Percentiles rank a stretch among this genome's conserved stretches.
Evolutionary conservation across 495 filamentous ascomycete genomes (phyloP).

Genomic region (Aspergillus kassunensis): DNA sequence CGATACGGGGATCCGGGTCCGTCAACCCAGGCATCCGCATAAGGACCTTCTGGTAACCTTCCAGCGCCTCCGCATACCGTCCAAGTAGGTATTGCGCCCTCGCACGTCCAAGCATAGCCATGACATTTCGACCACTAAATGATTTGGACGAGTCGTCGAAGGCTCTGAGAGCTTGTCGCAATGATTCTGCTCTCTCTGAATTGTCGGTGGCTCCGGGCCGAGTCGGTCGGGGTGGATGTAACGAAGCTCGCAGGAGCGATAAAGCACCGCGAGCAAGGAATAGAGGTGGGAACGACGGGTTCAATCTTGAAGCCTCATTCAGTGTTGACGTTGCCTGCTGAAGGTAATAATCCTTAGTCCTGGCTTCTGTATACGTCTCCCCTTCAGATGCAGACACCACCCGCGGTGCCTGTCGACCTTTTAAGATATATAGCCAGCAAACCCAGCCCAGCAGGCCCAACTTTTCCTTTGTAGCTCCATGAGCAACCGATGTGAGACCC

Average conservation of each 20-base stretch:
- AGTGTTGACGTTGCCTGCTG: slow-evolving; percentile 83
- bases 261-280: slow-evolving; percentile 90
- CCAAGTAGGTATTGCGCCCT: slow-evolving; percentile 79
- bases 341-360: slow-evolving; percentile 89
- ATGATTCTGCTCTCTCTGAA: slow-evolving; percentile 70
- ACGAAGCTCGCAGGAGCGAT: slow-evolving; percentile 78
- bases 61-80: slow-evolving; percentile 74
- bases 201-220: slow-evolving; percentile 59
- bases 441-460: slow-evolving; percentile 77
- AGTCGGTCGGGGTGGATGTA: slow-evolving; percentile 66
- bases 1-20: slow-evolving; percentile 94
- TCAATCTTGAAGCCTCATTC: slow-evolving; percentile 92
- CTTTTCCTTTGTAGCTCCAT: slow-evolving; percentile 73
- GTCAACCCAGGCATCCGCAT: slow-evolving; percentile 77
- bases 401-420: slow-evolving; percentile 86
- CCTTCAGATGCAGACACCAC: slow-evolving; percentile 55
- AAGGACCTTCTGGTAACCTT: slow-evolving; percentile 81
- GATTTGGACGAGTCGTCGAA: slow-evolving; percentile 89
- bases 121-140: slow-evolving; percentile 79
- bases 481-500: slow-evolving; percentile 69
- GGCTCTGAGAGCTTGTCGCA: slow-evolving; percentile 79
- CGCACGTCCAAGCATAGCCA: slow-evolving; percentile 84
- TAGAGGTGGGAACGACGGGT: slow-evolving; percentile 81
- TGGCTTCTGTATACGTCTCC: slow-evolving; percentile 61
- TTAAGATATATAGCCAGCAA: slow-evolving; percentile 90